A percentile compares a stretch with the other conserved stretches of the same genome.
Evolutionary conservation across 202 grass and related monocot genomes (phyloP).

Genomic region (Zoysia matrella): DNA sequence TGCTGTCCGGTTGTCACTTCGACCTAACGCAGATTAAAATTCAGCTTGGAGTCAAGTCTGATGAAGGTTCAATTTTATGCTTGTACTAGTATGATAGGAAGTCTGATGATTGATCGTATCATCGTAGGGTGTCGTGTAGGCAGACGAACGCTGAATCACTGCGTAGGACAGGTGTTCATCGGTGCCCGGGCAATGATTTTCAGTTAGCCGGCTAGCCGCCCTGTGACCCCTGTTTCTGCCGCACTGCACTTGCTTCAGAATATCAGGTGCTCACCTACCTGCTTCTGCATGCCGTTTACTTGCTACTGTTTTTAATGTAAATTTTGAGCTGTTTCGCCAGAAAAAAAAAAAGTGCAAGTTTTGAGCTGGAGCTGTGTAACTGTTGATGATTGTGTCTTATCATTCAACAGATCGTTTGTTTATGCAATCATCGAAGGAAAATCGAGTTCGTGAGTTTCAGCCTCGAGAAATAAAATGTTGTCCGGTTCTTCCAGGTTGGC

Average conservation of each 20-base stretch:
- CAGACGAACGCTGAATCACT: background rate
- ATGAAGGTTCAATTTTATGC: no score
- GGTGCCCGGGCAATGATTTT: slow-evolving; percentile 8
- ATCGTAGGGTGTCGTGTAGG: no score
- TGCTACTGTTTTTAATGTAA: slow-evolving; percentile 10
- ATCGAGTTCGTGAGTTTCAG: background rate
- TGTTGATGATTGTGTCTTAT: background rate
- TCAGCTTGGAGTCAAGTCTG: no score
- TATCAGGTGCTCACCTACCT: background rate
- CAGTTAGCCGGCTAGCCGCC: slow-evolving; percentile 1
- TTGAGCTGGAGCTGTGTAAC: background rate
- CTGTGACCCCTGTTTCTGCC: background rate
- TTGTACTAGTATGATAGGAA: background rate
- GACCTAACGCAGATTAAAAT: background rate
- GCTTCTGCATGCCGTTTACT: background rate
- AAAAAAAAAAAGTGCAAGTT: background rate
- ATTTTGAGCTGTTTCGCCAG: no score
- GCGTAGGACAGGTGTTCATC: background rate
- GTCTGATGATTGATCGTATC: slow-evolving; percentile 10
- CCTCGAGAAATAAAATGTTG: no score
- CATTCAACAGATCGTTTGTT: background rate
- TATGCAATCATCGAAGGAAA: background rate
- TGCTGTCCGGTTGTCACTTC: background rate
- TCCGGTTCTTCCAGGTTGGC: background rate
- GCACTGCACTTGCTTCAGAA: slow-evolving; percentile 8